Base-by-base conservation (phyloP, 2,329 filamentous ascomycete genomes). In the Fusarium subglutinans region DNA sequence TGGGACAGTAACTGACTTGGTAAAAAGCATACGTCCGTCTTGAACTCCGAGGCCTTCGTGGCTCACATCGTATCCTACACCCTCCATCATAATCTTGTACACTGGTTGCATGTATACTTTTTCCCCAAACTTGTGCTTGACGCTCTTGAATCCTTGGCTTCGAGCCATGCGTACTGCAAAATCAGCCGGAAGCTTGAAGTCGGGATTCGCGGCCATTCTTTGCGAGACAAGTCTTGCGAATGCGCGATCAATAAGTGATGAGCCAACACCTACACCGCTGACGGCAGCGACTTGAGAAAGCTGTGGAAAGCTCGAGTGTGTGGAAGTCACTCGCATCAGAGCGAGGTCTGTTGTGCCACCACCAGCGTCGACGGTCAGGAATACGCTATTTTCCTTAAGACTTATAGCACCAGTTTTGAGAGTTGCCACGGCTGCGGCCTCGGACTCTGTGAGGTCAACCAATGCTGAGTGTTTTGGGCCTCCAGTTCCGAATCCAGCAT, bases 401-500 rank as follows among this genome's bases (percentile, higher is more conserved):
- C 61, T 72, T 35, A 86, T 74, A 9, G 84, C 77, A 18, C 82
- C 82, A 22, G 82, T 82, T 75, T 86, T 86, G 63, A 86, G 81
- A 1, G 84, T 86, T 1, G 84, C 84, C 11, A 87, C 84, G 2
- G 86, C 84, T 5, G 85, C 85, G 2, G 85, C 85, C 69, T 87
- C 85, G 5, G 86, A 84, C 70, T 87, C 86, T 10, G 85, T 87
- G 48, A 87, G 79, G 53, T 86, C 85, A 18, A 87, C 80, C 1
- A 80, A 78, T 7, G 84, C 84, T 3, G 73, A 77, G 69, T 87
- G 85, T 2, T 70, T 70, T 0, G 73, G 76, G 1, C 84, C 83
- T 24, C 84, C 84, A 5, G 76, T 63, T 3, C 86, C 87, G 68
- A 89, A 90, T 0, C 88, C 87, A 2, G 87, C 85, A 22, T 82